These are phyloP conservation scores for Fagus sylvatica DNA, from an alignment of 306 rosid species.

Conservation along the genomic window DNA sequence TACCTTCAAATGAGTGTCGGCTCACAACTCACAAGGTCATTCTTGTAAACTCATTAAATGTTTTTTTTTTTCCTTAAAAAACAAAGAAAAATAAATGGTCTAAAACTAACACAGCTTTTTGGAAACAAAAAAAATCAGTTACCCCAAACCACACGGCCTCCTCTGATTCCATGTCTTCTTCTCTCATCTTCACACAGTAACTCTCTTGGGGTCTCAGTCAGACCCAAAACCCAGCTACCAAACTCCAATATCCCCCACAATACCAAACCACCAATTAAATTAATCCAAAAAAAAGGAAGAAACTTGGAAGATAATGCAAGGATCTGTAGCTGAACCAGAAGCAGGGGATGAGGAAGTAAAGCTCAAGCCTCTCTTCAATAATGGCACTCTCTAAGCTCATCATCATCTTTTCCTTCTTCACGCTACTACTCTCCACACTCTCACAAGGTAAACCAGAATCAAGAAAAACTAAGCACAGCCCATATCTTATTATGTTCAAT, in stretches of 20 bases:
- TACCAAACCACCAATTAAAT: not conserved
- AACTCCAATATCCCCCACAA: not conserved
- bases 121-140: not conserved
- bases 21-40: constrained; percentile 17
- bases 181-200: constrained; percentile 3
- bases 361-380: constrained; percentile 35
- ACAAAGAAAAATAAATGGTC: not conserved
- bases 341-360: constrained; percentile 54
- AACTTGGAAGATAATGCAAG: constrained; percentile 68
- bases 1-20: constrained; percentile 2
- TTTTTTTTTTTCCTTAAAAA: not conserved
- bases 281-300: not conserved
- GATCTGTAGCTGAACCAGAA: constrained; percentile 48
- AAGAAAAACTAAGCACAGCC: not conserved
- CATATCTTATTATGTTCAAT: not conserved
- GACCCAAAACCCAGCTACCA: not conserved
- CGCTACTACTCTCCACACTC: constrained; percentile 6
- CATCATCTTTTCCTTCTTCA: constrained; percentile 14
- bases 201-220: constrained; percentile 9
- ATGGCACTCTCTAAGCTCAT: constrained; percentile 53
- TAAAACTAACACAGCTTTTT: not conserved
- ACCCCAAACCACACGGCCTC: constrained; percentile 4
- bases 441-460: constrained; percentile 36
- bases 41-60: constrained; percentile 27
- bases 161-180: not conserved